Evolutionary conservation across 257 asterid species (phyloP).

Genomic region (Ocimum tenuiflorum): DNA sequence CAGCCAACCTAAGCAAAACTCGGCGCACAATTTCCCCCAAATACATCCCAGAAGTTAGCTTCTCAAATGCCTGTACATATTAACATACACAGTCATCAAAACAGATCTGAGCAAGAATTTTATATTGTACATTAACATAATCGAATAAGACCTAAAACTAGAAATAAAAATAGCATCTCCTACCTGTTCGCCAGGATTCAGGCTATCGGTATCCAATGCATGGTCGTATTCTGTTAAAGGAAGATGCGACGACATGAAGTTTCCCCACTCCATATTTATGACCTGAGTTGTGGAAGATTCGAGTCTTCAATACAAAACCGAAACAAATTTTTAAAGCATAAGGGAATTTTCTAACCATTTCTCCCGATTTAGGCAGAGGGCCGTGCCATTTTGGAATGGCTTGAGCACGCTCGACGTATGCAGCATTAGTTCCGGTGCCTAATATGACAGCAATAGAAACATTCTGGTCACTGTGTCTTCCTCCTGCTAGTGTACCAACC

Average conservation of each 20-base stretch:
- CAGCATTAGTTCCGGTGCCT: constrained; percentile 93
- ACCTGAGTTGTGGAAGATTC: constrained; percentile 37
- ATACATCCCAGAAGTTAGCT: constrained; percentile 87
- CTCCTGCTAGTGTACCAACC: constrained; percentile 91
- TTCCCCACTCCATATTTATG: constrained; percentile 98
- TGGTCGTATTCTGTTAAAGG: constrained; percentile 73
- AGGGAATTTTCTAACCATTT: constrained; percentile 52
- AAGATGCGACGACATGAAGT: constrained; percentile 81
- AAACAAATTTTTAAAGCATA: not conserved
- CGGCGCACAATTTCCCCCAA: constrained; percentile 78
- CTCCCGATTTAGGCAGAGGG: constrained; percentile 85
- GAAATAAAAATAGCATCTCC: not conserved
- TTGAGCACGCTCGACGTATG: constrained; percentile 86
- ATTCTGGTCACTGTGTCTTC: constrained; percentile 49
- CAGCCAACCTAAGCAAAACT: constrained; percentile 66
- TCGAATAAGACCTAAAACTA: not conserved
- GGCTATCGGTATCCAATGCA: constrained; percentile 61
- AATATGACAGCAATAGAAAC: constrained; percentile 75
- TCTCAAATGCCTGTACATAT: constrained; percentile 64
- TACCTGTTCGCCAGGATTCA: constrained; percentile 92
- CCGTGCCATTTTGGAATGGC: constrained; percentile 97
- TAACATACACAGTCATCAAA: not conserved
- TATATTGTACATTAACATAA: not conserved
- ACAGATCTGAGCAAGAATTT: not conserved
- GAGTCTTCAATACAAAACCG: too few species aligned